Evolutionary conservation across 2,329 filamentous ascomycete genomes (phyloP).

Genomic region (Tricladium varicosporioides): DNA sequence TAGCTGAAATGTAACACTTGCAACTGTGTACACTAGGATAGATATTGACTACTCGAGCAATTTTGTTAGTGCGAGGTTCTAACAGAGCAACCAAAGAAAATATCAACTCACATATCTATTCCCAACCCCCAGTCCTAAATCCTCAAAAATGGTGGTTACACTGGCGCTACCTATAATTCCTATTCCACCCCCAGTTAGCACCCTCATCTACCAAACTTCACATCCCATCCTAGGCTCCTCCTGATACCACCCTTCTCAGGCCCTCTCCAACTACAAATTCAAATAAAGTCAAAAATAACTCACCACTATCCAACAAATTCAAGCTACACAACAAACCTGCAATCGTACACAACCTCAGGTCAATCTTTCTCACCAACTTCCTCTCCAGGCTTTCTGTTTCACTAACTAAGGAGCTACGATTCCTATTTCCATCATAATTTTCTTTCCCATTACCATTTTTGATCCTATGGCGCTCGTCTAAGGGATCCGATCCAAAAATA

Average conservation of each 20-base stretch:
- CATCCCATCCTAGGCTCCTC: too few species aligned
- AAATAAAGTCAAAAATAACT: too few species aligned
- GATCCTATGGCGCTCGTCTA: too few species aligned
- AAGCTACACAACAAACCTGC: constrained; percentile 68
- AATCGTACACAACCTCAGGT: constrained; percentile 67
- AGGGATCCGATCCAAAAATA: too few species aligned
- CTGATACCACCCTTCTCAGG: too few species aligned
- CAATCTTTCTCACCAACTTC: constrained; percentile 59
- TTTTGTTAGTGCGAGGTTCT: too few species aligned
- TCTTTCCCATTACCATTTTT: neutral
- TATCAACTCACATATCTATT: constrained; percentile 50
- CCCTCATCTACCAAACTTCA: too few species aligned
- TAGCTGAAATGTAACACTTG: constrained; percentile 65
- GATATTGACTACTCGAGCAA: constrained; percentile 55
- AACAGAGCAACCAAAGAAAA: too few species aligned
- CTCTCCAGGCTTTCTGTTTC: constrained; percentile 31
- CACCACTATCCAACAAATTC: constrained; percentile 59
- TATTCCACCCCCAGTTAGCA: constrained; percentile 30
- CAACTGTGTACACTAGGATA: constrained; percentile 72
- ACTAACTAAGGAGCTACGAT: too few species aligned
- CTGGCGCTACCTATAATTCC: constrained; percentile 69
- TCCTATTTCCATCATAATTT: neutral
- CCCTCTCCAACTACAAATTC: too few species aligned
- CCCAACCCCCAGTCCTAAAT: constrained; percentile 59
- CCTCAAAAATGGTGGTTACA: constrained; percentile 64